Percentiles rank a stretch among this genome's conserved stretches.
These are phyloP conservation scores for Citrus inodora DNA, from an alignment of 345 rosid species.

Conservation along the genomic window DNA sequence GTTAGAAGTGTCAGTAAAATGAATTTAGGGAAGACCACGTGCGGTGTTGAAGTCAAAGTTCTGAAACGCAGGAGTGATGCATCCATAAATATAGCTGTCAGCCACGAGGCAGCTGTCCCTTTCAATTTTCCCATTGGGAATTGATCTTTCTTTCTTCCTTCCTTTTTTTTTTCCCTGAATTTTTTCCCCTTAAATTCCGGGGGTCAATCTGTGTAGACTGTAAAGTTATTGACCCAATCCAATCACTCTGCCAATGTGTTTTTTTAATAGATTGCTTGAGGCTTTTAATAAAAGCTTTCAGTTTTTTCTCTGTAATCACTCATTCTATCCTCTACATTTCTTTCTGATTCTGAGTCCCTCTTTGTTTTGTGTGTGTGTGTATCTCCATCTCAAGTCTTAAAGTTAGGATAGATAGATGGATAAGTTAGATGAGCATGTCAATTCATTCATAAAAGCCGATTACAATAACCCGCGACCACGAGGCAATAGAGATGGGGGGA, in stretches of 20 bases:
- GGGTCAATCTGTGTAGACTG: constrained; percentile 11
- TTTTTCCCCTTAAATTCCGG: constrained; percentile 42
- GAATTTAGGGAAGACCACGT: neutral
- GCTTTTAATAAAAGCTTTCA: neutral
- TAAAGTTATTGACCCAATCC: neutral
- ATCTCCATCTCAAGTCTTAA: too few relatives aligned
- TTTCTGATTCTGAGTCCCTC: neutral
- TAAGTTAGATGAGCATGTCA: too few relatives aligned
- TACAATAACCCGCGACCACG: too few relatives aligned
- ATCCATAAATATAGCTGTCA: constrained; percentile 31
- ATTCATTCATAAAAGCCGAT: too few relatives aligned
- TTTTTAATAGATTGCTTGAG: constrained; percentile 4
- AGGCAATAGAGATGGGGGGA: too few relatives aligned
- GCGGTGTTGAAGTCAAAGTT: neutral
- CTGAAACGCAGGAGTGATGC: neutral
- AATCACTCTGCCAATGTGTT: neutral
- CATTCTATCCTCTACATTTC: neutral
- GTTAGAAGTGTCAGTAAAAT: neutral
- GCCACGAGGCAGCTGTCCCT: constrained; percentile 51
- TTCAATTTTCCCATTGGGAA: constrained; percentile 44
- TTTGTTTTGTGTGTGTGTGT: too few relatives aligned
- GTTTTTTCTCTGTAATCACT: neutral
- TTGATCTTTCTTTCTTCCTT: constrained; percentile 4
- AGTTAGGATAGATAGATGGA: too few relatives aligned
- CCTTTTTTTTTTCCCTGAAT: neutral